Base-by-base conservation (phyloP, 306 rosid genomes). In the Prunus mume region DNA sequence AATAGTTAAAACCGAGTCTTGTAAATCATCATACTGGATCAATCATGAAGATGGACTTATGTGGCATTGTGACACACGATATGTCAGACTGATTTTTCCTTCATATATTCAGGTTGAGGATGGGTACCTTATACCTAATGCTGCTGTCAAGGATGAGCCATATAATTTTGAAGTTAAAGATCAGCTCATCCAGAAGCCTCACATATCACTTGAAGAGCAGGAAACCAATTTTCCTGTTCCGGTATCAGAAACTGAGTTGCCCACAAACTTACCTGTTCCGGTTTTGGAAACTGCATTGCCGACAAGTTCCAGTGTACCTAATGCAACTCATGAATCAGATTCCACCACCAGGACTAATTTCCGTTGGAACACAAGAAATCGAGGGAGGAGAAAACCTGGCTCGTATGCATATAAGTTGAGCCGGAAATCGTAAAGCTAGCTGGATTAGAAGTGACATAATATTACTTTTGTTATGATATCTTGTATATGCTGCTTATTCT, bases 331-430 rank as follows among this genome's bases (percentile, higher is more conserved):
- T 17, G 68, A 82, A 62, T 30, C 84, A 24, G 74, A 61, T 57
- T 68, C 82, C 57, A 11, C 86, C 61, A 78, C 65, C 68, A 86
- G 83, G 76, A 56, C 86, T 32, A 78, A 49, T 79, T 18, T 73
- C 45, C 80, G 84, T n/a, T 72, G 67, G 84, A 86, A 69, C 22
- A 86, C 82, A 69, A 87, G 87, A 76, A 81, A 80, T 62, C 83
- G 80, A 51, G 78, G 85, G 77, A 87, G 74, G 85, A 81, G 77
- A 78, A 88, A 73, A 63, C 63, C 74, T 25, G 70, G 84, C 70
- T 72, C 76, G 13, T 79, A 67, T 60, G 69, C 72, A 10, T 76
- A 66, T 58, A 78, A 83, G 74, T 52, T 58, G 72, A 70, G 66
- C 69, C 65, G 77, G 71, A 79, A 47, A 60, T 54, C 67, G 17